Percentiles rank a stretch among this genome's conserved stretches.
Evolutionary conservation across 768 basidiomycete genomes (phyloP).

Genomic region (Omphalotus guepiniiformis): DNA sequence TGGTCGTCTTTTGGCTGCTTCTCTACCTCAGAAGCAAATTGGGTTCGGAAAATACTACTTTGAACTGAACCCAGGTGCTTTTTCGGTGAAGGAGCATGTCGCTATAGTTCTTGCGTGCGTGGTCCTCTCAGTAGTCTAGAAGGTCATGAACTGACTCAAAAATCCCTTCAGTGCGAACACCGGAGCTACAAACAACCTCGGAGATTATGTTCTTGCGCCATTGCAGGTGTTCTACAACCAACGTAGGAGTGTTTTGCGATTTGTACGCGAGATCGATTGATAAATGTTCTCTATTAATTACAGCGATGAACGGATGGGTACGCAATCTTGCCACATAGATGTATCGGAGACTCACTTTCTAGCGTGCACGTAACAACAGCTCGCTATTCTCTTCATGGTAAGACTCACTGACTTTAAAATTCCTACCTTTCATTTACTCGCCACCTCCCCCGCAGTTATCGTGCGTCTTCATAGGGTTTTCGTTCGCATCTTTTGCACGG

Average conservation of each 20-base stretch:
- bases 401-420: background rate
- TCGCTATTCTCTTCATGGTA: constrained; percentile 22
- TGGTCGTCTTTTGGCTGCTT: constrained; percentile 16
- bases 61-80: constrained; percentile 19
- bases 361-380: too few relatives aligned
- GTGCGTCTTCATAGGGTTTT: constrained; percentile 20
- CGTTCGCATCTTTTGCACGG: constrained; percentile 18
- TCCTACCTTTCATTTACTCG: background rate
- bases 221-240: constrained; percentile 18
- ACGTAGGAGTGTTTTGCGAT: background rate
- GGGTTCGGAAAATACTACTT: constrained; percentile 16
- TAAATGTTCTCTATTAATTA: background rate
- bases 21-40: constrained; percentile 16
- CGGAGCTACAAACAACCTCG: constrained; percentile 20
- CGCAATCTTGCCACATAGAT: too few relatives aligned
- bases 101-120: constrained; percentile 22
- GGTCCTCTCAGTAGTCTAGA: too few relatives aligned
- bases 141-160: background rate
- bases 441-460: constrained; percentile 7
- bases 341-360: too few relatives aligned
- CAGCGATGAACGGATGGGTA: constrained; percentile 22
- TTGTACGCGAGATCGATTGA: background rate
- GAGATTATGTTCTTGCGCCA: constrained; percentile 22
- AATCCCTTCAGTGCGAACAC: constrained; percentile 16
- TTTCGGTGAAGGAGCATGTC: constrained; percentile 22